Evolutionary conservation across 495 filamentous ascomycete species (phyloP).

Genomic region (Penicillium paxilli): DNA sequence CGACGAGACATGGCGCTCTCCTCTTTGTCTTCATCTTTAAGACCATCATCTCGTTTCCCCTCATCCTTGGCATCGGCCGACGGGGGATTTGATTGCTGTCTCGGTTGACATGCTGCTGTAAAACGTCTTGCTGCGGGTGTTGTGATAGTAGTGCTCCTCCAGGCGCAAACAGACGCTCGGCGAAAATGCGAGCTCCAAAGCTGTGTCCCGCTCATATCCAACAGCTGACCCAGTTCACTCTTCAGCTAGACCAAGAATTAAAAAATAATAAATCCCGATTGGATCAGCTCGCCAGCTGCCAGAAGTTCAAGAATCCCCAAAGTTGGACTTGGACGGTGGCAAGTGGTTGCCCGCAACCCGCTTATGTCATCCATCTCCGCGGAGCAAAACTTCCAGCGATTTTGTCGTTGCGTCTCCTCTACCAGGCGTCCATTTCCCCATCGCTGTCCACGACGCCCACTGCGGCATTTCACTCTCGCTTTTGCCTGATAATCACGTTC

Average conservation of each 20-base stretch:
- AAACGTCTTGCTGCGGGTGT: slow-evolving; percentile 20
- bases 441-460: slow-evolving; percentile 17
- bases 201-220: slow-evolving; percentile 29
- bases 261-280: neutral
- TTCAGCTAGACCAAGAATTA: neutral
- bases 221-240: too few species aligned
- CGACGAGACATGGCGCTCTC: slow-evolving; percentile 71
- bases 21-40: slow-evolving; percentile 22
- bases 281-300: neutral
- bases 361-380: slow-evolving; percentile 46
- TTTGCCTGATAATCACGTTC: neutral
- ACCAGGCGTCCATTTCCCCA: slow-evolving; percentile 14
- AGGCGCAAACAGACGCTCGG: slow-evolving; percentile 12
- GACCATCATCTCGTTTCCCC: slow-evolving; percentile 1
- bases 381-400: slow-evolving; percentile 35
- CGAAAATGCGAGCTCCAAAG: slow-evolving; percentile 15
- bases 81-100: slow-evolving; percentile 23
- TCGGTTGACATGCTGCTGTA: slow-evolving; percentile 19
- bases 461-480: slow-evolving; percentile 9
- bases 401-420: slow-evolving; percentile 18
- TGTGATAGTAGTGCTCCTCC: slow-evolving; percentile 6
- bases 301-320: too few species aligned
- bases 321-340: slow-evolving; percentile 4
- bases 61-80: slow-evolving; percentile 13
- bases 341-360: slow-evolving; percentile 1